Evolutionary conservation across 2,329 filamentous ascomycete genomes (phyloP), one percentile per base, ranked within the genome.

Genomic region (Botrytis pseudocinerea): DNA sequence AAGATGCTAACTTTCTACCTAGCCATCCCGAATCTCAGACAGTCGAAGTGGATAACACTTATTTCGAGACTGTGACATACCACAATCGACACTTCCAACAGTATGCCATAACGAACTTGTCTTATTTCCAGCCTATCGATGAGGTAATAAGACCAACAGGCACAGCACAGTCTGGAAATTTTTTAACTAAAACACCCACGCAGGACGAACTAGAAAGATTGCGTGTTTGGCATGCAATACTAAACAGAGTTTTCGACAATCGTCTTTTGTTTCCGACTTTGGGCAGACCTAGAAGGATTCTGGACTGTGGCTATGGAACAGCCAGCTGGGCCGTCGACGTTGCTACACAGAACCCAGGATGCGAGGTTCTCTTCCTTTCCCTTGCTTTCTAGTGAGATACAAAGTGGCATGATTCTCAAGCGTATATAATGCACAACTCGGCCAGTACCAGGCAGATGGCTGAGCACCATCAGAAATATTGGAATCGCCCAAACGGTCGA

Each of bases 301-400:
- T 94, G 42, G 92, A 94, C 73, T 93, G 91, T 77, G 92, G 92
- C 0, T 92, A 89, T 81, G 92, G 92, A 59, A 86, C 89, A n/a
- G 91, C 86, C 59, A 85, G 88, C 65, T 94, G 92, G 92, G 91
- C 91, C 35, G 82, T 88, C 48, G 90, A 91, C 38, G 89, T 92
- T 70, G 92, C 92, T 64, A 86, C 88, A 78, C 83, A 87, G 75
- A 84, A 91, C 82, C 90, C 90, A 66, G 82, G 85, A 74, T 91
- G 89, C 79, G 87, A 93, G 84, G 92, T 92, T 79, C 78, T 84
- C 79, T 63, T 38, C 40, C 57, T 44, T 54, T 51, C 20, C 22
- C 38, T 42, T 54, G 4, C 3, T 28, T 28, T 18, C 20, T 28
- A 51, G 16, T 62, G 22, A 7, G 18, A 22, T n/a, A 22, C 16